Evolutionary conservation across 805 yeast species (phyloP), one percentile per base, ranked within the genome.

Genomic region (Candida michaelii): DNA sequence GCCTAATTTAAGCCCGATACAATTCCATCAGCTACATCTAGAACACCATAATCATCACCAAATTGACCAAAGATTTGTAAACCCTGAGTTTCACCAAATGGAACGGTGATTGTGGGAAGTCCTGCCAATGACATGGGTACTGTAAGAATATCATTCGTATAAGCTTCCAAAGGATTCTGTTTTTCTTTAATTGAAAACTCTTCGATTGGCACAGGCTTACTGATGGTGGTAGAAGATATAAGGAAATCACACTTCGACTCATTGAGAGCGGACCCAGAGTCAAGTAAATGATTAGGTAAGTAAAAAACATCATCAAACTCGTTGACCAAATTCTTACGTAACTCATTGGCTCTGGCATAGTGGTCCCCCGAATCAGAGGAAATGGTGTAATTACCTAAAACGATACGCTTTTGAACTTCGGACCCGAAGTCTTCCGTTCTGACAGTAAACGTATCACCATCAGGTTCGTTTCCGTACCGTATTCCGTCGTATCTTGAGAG

Each of bases 121-220:
- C 98, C 98, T 0, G 96, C 95, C 44, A 95, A 63, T 1, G 96
- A 89, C 30, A 93, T 85, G 0, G 99, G 97, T 4, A 89, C 85
- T 0, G 97, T 88, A 43, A 89, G 73, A 0, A 85, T 79, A 61
- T 93, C 99, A 59, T 89, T 86, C 40, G 83, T 70, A 53, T 85
- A 89, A 13, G 83, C 75, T 35, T 79, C 79, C 3, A 84, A 69
- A 2, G 84, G 75, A 32, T 74, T 66, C 8, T 65, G 58, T 5
- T 59, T 52, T 16, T 71, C 66, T 5, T 57, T 52, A 3, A 51
- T 45, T 8, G 50, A 45, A 42, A 70, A 76, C n/a, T 75, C 76
- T 1, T 66, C 63, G 1, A 85, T 53, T 5, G 68, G 70, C 21
- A 79, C 85, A 12, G 91, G 83, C 12, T 54, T 53, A 11, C 70